Evolutionary conservation across 345 rosid species (phyloP), one percentile per base, ranked within the genome.

Genomic region (Eucalyptus lansdowneana): DNA sequence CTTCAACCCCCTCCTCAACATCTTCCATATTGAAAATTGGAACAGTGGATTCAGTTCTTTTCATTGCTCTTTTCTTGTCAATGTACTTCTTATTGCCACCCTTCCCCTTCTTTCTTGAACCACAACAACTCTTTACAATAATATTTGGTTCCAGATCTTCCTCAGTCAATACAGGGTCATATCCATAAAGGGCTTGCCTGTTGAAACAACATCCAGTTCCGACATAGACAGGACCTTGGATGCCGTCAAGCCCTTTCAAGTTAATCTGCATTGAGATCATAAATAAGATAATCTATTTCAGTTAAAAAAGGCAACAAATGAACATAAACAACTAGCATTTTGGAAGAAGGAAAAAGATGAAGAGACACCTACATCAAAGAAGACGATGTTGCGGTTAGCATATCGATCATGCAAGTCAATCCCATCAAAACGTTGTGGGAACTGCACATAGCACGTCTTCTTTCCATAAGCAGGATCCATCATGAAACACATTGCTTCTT

Each of bases 401-500:
- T 98, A 98, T 94, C 99, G 99, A 94, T 98, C 99, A 13, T 98
- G 99, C 95, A 92, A 92, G n/a, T 98, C 99, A 94, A 98, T 98
- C 90, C 99, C 99, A 89, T 98, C 99, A 89, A 98, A 98, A 93
- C 99, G 99, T 87, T 98, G 99, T 34, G 99, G 99, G 92, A 98
- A 98, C 93, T 98, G 99, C 24, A 98, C 97, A 91, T 98, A 98
- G 95, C 99, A 98, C 50, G 99, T 96, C 92, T 97, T 98, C 95
- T 92, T 98, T 91, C 99, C 99, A 87, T 87, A 80, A 80, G 89
- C 94, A 45, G 99, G 99, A 91, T 98, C 99, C 99, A 98, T 98
- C 97, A 98, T 90, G 97, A 98, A 98, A 91, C 99, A 98, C 99
- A 98, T 98, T 89, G 99, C 99, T 93, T 98, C 99, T 93, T 94